Evolutionary conservation across 164 flowering plant genomes (phyloP).

Genomic region (Chloranthus sessilifolius): DNA sequence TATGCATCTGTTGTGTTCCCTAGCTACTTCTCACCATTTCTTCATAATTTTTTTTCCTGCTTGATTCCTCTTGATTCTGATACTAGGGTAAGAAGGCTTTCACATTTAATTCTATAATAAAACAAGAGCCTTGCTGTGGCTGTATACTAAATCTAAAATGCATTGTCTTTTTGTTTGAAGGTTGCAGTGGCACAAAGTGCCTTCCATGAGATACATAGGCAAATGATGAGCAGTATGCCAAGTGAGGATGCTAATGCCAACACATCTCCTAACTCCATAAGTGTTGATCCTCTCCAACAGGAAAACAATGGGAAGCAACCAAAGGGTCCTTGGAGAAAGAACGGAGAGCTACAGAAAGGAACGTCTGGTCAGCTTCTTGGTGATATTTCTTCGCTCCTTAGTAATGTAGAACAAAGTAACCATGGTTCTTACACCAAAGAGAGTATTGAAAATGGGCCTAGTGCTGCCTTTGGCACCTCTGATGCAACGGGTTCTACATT

Average conservation of each 20-base stretch:
- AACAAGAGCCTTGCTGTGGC: not conserved
- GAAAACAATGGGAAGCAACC: constrained; percentile 25
- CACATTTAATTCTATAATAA: constrained; percentile 4
- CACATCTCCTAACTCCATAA: constrained; percentile 14
- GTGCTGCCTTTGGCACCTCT: constrained; percentile 3
- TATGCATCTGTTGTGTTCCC: constrained; percentile 79
- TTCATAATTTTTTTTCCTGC: constrained; percentile 83
- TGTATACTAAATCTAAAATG: not conserved
- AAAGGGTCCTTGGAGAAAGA: constrained; percentile 24
- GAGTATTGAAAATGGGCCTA: constrained; percentile 19
- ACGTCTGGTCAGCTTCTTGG: constrained; percentile 44
- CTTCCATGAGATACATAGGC: constrained; percentile 79
- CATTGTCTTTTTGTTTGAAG: constrained; percentile 31
- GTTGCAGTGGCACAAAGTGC: constrained; percentile 79
- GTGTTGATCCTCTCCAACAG: constrained; percentile 20
- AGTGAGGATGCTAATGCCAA: constrained; percentile 25
- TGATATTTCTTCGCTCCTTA: constrained; percentile 45
- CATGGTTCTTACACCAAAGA: constrained; percentile 23
- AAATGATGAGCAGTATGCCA: constrained; percentile 53
- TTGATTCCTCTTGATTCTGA: constrained; percentile 92
- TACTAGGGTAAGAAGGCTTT: constrained; percentile 60
- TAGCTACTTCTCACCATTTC: constrained; percentile 85
- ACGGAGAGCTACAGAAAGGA: constrained; percentile 35
- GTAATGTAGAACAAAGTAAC: constrained; percentile 53
- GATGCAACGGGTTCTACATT: constrained; percentile 13